phyloP scores from a whole-genome alignment of 108 stramenopile genomes.

The Cyclotella baltica region DNA sequence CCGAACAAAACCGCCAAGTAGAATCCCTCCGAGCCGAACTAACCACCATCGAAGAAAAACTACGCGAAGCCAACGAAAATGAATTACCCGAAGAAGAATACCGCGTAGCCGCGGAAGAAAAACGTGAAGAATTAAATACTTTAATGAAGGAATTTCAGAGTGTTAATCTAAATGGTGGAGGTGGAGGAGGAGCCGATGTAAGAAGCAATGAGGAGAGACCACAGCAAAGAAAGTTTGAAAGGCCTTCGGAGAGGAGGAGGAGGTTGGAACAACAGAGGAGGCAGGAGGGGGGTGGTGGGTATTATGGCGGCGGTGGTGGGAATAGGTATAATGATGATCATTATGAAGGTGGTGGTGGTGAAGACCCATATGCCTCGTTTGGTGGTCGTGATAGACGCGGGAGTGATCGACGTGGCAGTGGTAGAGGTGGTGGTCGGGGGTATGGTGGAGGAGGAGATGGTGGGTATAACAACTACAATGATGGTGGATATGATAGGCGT shows the following conservation, averaged over 20 bases:
- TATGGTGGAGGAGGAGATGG: constrained; percentile 14
- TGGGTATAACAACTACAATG: constrained; percentile 11
- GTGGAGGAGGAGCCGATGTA: constrained; percentile 14
- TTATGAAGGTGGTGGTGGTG: constrained; percentile 18
- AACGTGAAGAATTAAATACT: constrained; percentile 50
- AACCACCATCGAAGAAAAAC: constrained; percentile 53
- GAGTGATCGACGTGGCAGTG: constrained; percentile 13
- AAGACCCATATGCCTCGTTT: constrained; percentile 32
- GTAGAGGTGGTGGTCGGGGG: neutral
- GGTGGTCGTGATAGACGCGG: constrained; percentile 16
- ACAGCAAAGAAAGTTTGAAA: constrained; percentile 39
- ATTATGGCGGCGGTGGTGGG: constrained; percentile 15
- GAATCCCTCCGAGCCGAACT: constrained; percentile 58
- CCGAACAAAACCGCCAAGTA: constrained; percentile 60
- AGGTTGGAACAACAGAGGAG: constrained; percentile 48
- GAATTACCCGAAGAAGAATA: constrained; percentile 65
- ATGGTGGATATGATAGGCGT: neutral
- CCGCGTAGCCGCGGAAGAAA: constrained; percentile 49
- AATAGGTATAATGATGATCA: constrained; percentile 11
- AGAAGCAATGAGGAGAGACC: neutral
- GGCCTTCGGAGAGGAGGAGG: constrained; percentile 52
- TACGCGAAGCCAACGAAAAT: constrained; percentile 67
- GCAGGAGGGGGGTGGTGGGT: constrained; percentile 29
- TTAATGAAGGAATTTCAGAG: constrained; percentile 51
- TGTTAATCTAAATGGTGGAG: constrained; percentile 37